Conservation (phyloP, 139 green algal genomes). For the Haematococcus lacustris region DNA sequence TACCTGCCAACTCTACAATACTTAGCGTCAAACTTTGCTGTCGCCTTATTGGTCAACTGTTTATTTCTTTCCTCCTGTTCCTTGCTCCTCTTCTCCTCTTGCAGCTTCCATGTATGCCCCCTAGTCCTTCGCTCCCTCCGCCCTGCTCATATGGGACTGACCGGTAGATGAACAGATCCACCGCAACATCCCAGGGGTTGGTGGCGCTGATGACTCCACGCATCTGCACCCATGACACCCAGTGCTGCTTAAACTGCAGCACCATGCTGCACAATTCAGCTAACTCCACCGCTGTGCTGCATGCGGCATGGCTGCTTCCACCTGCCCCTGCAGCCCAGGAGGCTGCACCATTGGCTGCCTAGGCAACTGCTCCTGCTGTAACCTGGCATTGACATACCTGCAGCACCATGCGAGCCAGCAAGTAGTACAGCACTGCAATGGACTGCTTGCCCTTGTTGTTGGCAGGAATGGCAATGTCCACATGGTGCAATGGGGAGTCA, state of each 20-base stretch:
- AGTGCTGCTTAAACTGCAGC: too few species aligned
- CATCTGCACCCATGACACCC: too few species aligned
- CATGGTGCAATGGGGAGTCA: constrained; percentile 83
- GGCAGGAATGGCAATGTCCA: constrained; percentile 98
- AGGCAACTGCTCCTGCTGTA: too few species aligned
- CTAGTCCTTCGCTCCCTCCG: background rate
- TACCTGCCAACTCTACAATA: too few species aligned
- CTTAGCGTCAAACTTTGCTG: background rate
- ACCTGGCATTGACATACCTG: too few species aligned
- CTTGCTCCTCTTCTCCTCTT: background rate
- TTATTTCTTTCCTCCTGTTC: background rate
- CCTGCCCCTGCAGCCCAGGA: too few species aligned
- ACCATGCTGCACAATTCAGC: too few species aligned
- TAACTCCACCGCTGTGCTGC: too few species aligned
- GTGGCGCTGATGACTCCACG: constrained; percentile 69
- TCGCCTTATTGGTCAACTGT: background rate
- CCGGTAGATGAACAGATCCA: constrained; percentile 99
- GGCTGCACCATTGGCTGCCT: too few species aligned
- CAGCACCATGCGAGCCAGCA: constrained; percentile 65
- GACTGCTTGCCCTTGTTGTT: constrained; percentile 97
- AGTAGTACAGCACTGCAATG: constrained; percentile 91
- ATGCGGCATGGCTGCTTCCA: too few species aligned
- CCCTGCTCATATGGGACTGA: background rate
- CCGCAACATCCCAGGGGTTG: constrained; percentile 88
- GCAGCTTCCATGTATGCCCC: background rate